Evolutionary conservation across 2,329 filamentous ascomycete species (phyloP).

Genomic region (Trichoderma koningiopsis): DNA sequence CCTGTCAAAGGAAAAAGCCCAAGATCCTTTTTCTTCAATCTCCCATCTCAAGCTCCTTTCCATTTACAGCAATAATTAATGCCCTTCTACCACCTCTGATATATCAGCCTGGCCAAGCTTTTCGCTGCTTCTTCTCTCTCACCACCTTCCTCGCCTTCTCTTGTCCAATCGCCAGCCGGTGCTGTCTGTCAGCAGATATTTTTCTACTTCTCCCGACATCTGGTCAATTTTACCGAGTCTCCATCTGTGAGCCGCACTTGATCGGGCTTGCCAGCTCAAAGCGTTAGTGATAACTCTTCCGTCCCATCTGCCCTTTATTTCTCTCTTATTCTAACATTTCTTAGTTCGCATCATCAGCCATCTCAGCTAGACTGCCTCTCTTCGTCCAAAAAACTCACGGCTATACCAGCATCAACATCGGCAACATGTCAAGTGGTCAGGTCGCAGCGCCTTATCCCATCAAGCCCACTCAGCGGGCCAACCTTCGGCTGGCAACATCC

Average conservation of each 20-base stretch:
- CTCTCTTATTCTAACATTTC: neutral
- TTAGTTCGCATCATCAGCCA: neutral
- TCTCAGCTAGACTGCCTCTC: neutral
- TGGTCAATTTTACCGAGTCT: neutral
- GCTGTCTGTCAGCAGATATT: neutral
- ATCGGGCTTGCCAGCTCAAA: neutral
- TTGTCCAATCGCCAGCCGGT: neutral
- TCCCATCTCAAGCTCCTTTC: slow-evolving; percentile 6
- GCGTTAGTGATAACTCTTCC: neutral
- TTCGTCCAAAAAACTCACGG: neutral
- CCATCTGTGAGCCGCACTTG: neutral
- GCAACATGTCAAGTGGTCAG: slow-evolving; percentile 42
- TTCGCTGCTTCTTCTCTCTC: neutral
- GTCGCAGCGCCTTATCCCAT: slow-evolving; percentile 51
- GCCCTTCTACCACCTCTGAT: neutral
- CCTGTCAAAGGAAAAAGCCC: neutral
- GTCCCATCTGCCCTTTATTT: neutral
- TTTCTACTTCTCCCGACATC: neutral
- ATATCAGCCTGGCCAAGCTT: neutral
- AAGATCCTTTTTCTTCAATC: slow-evolving; percentile 5
- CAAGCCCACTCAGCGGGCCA: slow-evolving; percentile 49
- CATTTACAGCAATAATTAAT: neutral
- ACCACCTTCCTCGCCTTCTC: neutral
- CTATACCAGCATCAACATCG: slow-evolving; percentile 4
- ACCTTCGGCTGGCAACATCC: slow-evolving; percentile 42